Base-by-base conservation (phyloP, 257 asterid genomes). In the Jaltomata sinuosa region DNA sequence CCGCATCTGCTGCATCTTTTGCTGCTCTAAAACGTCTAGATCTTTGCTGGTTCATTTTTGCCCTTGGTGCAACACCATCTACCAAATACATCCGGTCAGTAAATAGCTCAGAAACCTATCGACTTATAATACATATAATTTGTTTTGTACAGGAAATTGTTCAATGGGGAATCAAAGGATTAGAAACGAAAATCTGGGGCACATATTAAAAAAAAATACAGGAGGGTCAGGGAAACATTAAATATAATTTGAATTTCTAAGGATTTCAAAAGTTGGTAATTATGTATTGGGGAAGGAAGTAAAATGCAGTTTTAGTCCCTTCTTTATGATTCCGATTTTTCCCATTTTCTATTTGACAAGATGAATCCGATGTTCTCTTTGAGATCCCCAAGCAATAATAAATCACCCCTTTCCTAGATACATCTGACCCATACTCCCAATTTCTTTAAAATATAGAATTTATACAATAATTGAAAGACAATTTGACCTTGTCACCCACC, bases 21-120 rank as follows among this genome's bases (percentile, higher is more conserved):
- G 97, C 89, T 3, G 91, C 29, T 40, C 91, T 80, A 86, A 91
- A 94, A 36, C 97, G 85, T 25, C 97, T 61, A 3, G 89, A 47
- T 64, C 97, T 40, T 15, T 89, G 93, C 27, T 89, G 94, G 79
- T 94, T 92, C 96, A 92, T 90, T 59, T 94, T 94, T 0, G 97
- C 97, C 59, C 95, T 87, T 2, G 97, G 95, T 32, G 96, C 96
- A 50, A 91, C 96, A 11, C 97, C 96, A 84, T 94, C 96, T 94
- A 88, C 78, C 34, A n/a, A 53, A 40, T 77, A 47, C 25, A 76
- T 27, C 32, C 61, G 5, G 29, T 77, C 64, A 18, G 45, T 16
- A 77, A 49, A 3, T 49, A 16, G 82, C 45, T 16, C 61, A 47
- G 45, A 49, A 49, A 49, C 38, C 59, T 76, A 77, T 49, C 18